Evolutionary conservation across 345 rosid genomes (phyloP), one percentile per base, ranked within the genome.

Genomic region (Eucalyptus urophylla): DNA sequence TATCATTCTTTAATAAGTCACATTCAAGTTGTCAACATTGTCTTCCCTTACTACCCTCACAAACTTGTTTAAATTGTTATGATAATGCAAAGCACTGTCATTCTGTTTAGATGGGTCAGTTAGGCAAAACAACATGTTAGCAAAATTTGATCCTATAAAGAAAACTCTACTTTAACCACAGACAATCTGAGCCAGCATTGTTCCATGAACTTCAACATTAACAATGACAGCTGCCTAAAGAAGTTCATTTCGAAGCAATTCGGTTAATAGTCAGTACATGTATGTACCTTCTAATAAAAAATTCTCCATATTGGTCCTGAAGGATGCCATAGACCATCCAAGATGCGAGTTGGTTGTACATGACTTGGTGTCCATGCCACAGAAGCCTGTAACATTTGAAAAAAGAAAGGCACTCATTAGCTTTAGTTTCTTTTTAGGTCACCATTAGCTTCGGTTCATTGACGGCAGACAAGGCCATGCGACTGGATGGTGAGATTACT

Each of bases 251-350:
- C 85, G n/a, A 31, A 51, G 58, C 65, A 51, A 14, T 25, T 76
- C 6, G 4, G 85, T 51, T 21, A 76, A 76, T 40, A 40, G 85
- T 76, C 47, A 2, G 47, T 76, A 76, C 72, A 86, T 69, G 92
- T 87, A 45, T 49, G 76, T 11, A 97, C 99, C 98, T 96, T 93
- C 94, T 91, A 67, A 97, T 94, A 90, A 97, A 96, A 93, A 97
- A 97, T 91, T 97, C 99, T 88, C 93, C 95, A 92, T 97, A 97
- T 90, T 96, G 97, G 91, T 97, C 99, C 92, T 97, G 99, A 90
- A 96, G 97, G 93, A 97, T 97, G 89, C 99, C 99, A 92, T 97
- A 97, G 87, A 97, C 95, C 97, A 96, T 95, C 99, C 99, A 97
- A 88, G 99, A 94, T 1, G 98, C 98, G 88, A 97, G 99, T 89